These are phyloP conservation scores for Hirschfeldia incana DNA, from an alignment of 345 rosid genomes.

Conservation along the genomic window DNA sequence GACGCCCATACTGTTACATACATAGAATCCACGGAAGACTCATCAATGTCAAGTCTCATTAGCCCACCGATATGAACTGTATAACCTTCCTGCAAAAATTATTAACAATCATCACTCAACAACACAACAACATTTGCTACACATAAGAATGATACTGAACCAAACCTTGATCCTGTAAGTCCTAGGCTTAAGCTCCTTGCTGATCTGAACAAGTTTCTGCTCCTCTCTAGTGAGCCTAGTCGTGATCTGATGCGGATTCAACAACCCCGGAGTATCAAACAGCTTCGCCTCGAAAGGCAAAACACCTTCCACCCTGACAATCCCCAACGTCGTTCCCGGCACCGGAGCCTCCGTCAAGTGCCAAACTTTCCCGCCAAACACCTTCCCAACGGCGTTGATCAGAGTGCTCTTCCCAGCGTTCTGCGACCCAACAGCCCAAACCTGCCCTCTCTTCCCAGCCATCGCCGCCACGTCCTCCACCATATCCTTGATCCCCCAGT, in stretches of 20 bases:
- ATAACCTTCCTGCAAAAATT: slow-evolving; percentile 66
- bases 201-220: slow-evolving; percentile 78
- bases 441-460: slow-evolving; percentile 86
- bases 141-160: background rate
- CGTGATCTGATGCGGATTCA: slow-evolving; percentile 82
- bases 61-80: slow-evolving; percentile 86
- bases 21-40: slow-evolving; percentile 67
- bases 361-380: slow-evolving; percentile 51
- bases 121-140: background rate
- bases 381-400: slow-evolving; percentile 74
- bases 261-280: slow-evolving; percentile 88
- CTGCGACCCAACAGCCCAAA: slow-evolving; percentile 91
- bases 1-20: slow-evolving; percentile 95
- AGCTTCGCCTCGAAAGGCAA: slow-evolving; percentile 77
- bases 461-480: slow-evolving; percentile 67
- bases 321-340: slow-evolving; percentile 91
- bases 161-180: slow-evolving; percentile 88
- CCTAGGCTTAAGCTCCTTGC: slow-evolving; percentile 84
- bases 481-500: slow-evolving; percentile 83
- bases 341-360: slow-evolving; percentile 89
- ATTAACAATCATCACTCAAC: slow-evolving; percentile 12
- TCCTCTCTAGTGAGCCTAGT: slow-evolving; percentile 87
- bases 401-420: slow-evolving; percentile 91
- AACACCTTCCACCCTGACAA: slow-evolving; percentile 78
- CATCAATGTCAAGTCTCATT: slow-evolving; percentile 81